phyloP scores from a whole-genome alignment of 192 early-diverging fungal species.

The Coemansia pectinata region DNA sequence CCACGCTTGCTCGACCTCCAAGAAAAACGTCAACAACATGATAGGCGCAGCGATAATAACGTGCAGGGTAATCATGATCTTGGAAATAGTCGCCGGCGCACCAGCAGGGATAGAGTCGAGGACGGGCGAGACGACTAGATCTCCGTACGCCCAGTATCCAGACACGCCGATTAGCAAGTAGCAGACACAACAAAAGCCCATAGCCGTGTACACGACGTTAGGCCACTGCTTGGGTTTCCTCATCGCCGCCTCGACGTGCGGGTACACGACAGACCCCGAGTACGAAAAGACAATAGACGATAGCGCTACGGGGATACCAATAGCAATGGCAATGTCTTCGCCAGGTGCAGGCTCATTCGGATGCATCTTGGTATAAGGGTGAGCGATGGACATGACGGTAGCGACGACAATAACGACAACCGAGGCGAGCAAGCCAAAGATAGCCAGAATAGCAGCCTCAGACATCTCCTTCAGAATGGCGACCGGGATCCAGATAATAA shows the following conservation, averaged over 20 bases:
- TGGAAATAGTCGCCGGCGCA: conserved; percentile 60
- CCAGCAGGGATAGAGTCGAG: conserved; percentile 65
- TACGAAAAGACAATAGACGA: conserved; percentile 75
- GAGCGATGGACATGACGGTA: conserved; percentile 52
- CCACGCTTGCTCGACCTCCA: conserved; percentile 64
- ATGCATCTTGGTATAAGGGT: conserved; percentile 41
- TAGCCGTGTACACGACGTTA: conserved; percentile 58
- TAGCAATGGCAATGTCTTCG: conserved; percentile 36
- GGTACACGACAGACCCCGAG: conserved; percentile 76
- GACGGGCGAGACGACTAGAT: conserved; percentile 62
- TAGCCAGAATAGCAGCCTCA: conserved; percentile 69
- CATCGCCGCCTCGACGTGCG: conserved; percentile 78
- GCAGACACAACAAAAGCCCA: conserved; percentile 61
- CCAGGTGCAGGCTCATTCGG: conserved; percentile 18
- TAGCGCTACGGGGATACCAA: conserved; percentile 62
- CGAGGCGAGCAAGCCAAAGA: conserved; percentile 70
- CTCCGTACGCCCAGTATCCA: conserved; percentile 75
- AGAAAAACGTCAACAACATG: conserved; percentile 67
- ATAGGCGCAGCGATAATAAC: conserved; percentile 80
- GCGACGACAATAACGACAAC: conserved; percentile 68
- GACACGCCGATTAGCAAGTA: conserved; percentile 68
- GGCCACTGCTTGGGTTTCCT: conserved; percentile 67
- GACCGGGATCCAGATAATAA: conserved; percentile 66
- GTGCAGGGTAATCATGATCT: conserved; percentile 73
- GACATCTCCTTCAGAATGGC: conserved; percentile 73